Evolutionary conservation across 345 rosid species (phyloP).

Genomic region (Linum lewisii): DNA sequence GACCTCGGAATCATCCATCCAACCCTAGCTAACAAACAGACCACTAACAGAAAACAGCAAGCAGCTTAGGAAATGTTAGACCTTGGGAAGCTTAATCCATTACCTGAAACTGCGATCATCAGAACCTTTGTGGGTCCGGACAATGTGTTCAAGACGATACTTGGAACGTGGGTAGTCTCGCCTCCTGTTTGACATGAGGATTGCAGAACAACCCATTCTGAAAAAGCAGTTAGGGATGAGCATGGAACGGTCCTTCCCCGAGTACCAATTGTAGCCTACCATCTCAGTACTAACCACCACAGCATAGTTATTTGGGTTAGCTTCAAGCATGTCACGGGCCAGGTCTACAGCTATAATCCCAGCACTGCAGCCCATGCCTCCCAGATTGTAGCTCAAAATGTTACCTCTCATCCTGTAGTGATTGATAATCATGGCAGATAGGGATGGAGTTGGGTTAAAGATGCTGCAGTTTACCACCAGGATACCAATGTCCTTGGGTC

Average conservation of each 20-base stretch:
- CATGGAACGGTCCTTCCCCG: slow-evolving; percentile 47
- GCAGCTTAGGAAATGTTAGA: background rate
- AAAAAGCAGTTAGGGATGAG: slow-evolving; percentile 50
- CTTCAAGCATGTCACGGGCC: slow-evolving; percentile 36
- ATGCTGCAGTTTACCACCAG: slow-evolving; percentile 44
- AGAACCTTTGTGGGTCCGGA: slow-evolving; percentile 46
- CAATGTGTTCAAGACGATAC: slow-evolving; percentile 43
- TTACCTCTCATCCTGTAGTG: slow-evolving; percentile 41
- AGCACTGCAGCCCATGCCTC: slow-evolving; percentile 49
- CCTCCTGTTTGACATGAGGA: slow-evolving; percentile 39
- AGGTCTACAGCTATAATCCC: slow-evolving; percentile 39
- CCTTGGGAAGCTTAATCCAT: background rate
- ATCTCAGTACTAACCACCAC: slow-evolving; percentile 19
- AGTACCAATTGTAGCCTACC: slow-evolving; percentile 46
- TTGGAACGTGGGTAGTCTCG: slow-evolving; percentile 40
- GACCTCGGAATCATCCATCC: background rate
- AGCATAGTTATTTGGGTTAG: slow-evolving; percentile 30
- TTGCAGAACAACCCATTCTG: slow-evolving; percentile 52
- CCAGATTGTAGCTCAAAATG: slow-evolving; percentile 36
- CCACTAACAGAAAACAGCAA: background rate
- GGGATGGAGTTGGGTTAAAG: slow-evolving; percentile 42
- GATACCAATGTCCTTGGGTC: slow-evolving; percentile 37
- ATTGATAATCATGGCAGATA: slow-evolving; percentile 43
- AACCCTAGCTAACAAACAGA: background rate
- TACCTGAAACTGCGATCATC: slow-evolving; percentile 90